Conservation (phyloP, 2,329 filamentous ascomycete genomes). For the Teratosphaeria gauchensis region DNA sequence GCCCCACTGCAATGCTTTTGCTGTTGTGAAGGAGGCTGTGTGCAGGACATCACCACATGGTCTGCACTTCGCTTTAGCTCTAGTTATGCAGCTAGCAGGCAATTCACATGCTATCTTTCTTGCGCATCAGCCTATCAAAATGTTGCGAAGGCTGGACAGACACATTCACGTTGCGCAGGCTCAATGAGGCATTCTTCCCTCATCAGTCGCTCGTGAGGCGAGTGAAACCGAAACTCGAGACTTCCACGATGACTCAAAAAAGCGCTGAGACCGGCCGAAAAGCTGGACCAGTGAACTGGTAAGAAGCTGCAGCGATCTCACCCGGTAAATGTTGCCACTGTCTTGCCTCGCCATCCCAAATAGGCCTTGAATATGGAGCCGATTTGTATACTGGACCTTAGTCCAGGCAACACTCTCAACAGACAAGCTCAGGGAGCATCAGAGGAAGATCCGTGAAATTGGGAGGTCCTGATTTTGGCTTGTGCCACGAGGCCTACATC, state of each 20-base stretch:
- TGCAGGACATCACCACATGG: neutral
- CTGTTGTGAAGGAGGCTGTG: neutral
- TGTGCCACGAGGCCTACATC: too few relatives aligned
- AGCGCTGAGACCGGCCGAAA: neutral
- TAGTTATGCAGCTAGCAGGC: neutral
- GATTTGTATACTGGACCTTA: too few relatives aligned
- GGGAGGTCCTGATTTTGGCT: neutral
- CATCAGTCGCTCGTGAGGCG: neutral
- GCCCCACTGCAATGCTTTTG: neutral
- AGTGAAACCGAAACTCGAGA: neutral
- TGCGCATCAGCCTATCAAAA: neutral
- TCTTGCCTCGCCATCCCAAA: too few relatives aligned
- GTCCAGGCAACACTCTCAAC: too few relatives aligned
- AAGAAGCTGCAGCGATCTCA: too few relatives aligned
- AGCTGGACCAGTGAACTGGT: too few relatives aligned
- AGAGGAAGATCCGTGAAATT: neutral
- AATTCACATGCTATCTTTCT: neutral
- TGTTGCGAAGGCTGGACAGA: neutral
- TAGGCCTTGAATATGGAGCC: too few relatives aligned
- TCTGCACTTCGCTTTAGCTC: neutral
- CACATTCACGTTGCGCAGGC: neutral
- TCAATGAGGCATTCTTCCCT: too few relatives aligned
- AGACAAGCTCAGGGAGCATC: neutral
- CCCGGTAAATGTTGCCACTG: too few relatives aligned
- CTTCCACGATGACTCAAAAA: neutral